A percentile compares a stretch with the other conserved stretches of the same genome.
Conservation (phyloP, 768 basidiomycete genomes). For the Pholiota molesta region DNA sequence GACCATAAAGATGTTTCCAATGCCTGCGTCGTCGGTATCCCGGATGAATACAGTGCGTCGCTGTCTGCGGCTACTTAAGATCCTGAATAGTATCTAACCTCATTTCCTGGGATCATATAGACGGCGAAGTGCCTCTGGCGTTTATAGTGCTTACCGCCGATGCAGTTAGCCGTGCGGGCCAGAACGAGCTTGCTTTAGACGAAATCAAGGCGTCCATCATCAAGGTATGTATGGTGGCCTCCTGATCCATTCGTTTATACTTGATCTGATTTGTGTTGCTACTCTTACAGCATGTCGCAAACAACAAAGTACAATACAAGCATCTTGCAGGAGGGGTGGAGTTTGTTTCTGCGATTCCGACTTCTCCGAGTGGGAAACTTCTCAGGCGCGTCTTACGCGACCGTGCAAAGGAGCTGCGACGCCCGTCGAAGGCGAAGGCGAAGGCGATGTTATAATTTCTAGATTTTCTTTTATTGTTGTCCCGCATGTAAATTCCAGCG, state of each 20-base stretch:
- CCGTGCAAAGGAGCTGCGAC: slow-evolving; percentile 37
- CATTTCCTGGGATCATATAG: slow-evolving; percentile 21
- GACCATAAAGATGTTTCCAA: slow-evolving; percentile 62
- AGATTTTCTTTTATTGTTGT: too few species aligned
- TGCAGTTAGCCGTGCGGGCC: slow-evolving; percentile 37
- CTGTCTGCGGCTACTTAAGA: too few species aligned
- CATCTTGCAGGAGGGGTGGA: slow-evolving; percentile 61
- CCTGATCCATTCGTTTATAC: not conserved
- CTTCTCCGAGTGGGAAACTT: slow-evolving; percentile 65
- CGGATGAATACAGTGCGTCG: slow-evolving; percentile 60
- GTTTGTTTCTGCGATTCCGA: slow-evolving; percentile 57
- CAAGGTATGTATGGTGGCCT: slow-evolving; percentile 36
- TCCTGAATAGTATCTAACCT: too few species aligned
- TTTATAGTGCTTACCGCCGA: slow-evolving; percentile 57
- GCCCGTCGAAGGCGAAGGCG: not conserved
- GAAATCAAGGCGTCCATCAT: slow-evolving; percentile 48
- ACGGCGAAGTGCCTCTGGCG: slow-evolving; percentile 72
- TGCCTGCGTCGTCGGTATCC: slow-evolving; percentile 65
- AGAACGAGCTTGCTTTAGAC: slow-evolving; percentile 29
- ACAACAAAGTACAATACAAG: slow-evolving; percentile 60
- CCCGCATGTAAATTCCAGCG: too few species aligned
- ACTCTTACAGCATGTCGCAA: slow-evolving; percentile 49
- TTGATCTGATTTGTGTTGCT: not conserved
- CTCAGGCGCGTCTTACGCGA: slow-evolving; percentile 53
- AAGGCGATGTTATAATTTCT: slow-evolving; percentile 26